Percentiles rank a stretch among this genome's conserved stretches.
These are phyloP conservation scores for Phialophora expanda DNA, from an alignment of 2,329 filamentous ascomycete genomes.

Conservation along the genomic window DNA sequence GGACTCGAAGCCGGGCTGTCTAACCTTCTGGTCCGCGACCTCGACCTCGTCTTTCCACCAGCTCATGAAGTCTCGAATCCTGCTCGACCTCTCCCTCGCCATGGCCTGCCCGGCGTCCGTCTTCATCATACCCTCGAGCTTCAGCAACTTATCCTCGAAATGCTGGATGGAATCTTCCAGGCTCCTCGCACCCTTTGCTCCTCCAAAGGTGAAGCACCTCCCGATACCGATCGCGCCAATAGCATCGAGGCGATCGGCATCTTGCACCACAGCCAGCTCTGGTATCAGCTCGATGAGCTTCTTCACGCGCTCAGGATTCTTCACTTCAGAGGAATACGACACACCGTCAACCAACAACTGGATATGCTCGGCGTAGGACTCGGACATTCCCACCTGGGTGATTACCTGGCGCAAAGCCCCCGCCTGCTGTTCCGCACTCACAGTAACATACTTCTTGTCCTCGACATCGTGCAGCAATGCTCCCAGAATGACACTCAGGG, in stretches of 20 bases:
- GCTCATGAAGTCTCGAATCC: conserved; percentile 55
- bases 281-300: conserved; percentile 68
- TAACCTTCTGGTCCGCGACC: not conserved
- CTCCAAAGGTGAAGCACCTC: conserved; percentile 76
- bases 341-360: conserved; percentile 77
- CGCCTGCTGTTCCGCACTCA: conserved; percentile 17
- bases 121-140: conserved; percentile 66
- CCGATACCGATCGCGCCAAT: conserved; percentile 86
- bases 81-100: conserved; percentile 56
- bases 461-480: conserved; percentile 42
- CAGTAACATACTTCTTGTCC: conserved; percentile 40
- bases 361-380: conserved; percentile 61
- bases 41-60: conserved; percentile 62
- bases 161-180: conserved; percentile 73
- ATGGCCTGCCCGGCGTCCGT: conserved; percentile 58
- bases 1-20: not conserved
- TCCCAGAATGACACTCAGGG: conserved; percentile 38
- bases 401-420: conserved; percentile 30
- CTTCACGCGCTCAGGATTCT: conserved; percentile 65
- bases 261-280: conserved; percentile 84
- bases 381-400: conserved; percentile 31
- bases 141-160: conserved; percentile 76
- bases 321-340: conserved; percentile 75
- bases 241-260: conserved; percentile 90
- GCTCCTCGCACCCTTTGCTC: conserved; percentile 57